Evolutionary conservation across 225 moss, liverwort and hornwort genomes (phyloP), one percentile per base, ranked within the genome.

Genomic region (Ulota crispa): DNA sequence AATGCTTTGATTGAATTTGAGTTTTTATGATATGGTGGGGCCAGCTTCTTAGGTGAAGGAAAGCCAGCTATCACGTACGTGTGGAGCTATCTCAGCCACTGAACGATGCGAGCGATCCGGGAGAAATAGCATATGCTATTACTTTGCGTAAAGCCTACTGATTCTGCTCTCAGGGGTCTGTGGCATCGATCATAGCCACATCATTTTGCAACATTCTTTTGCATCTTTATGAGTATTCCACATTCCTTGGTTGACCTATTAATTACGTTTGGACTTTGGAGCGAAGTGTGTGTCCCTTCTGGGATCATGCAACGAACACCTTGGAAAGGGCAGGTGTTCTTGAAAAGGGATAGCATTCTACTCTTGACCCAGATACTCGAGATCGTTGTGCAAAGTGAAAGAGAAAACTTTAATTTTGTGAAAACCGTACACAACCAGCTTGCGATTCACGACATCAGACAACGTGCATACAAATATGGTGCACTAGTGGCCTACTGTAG

Each of bases 71-170:
- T 10, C 34, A 28, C 0, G 28, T 53, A 34, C 57, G 36, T 74
- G 75, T 73, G 83, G 79, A 56, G 56, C 12, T 43, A 83, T 86
- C 79, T 63, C 79, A 68, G 75, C 86, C 86, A 70, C 79, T 70
- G 30, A 63, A 41, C 79, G 41, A 36, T 28, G 45, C 4, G 73
- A 78, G 61, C 32, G 39, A 68, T 0, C 1, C 0, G 6, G 15
- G 9, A 52, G 75, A 27, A 57, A 34, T 56, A 57, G 60, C 34
- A 45, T 16, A 12, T 4, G 45, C 13, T 13, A 45, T 3, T 45
- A 45, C 47, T 19, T 65, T 15, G 24, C 20, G 39, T 3, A 72
- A 80, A 70, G 80, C 63, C 18, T 39, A 50, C 50, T 18, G 50
- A 2, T 47, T 24, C 54, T 31, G 26, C 54, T 64, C 24, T 57